Base-by-base conservation (phyloP, 805 yeast species). In the Sugiyamaella marilandica region DNA sequence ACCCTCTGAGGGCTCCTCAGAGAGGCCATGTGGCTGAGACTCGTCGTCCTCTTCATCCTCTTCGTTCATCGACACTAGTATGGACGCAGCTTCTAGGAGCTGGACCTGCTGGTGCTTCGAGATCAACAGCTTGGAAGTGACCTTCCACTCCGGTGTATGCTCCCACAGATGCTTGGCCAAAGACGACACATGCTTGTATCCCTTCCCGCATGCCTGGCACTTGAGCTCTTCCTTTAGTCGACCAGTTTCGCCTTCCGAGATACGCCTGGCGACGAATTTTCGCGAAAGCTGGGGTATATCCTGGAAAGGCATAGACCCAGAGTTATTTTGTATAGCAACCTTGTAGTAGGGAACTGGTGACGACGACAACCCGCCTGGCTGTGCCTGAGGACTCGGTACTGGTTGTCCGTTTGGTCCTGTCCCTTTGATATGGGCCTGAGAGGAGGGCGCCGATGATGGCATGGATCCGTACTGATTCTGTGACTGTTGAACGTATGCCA, bases 121-220 rank as follows among this genome's bases (percentile, higher is more conserved):
- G 35, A 89, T 87, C 35, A 85, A 73, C 50, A 88, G 72, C 65
- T 85, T 86, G 59, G 87, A 84, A 2, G 96, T 89, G 66, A 84
- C 84, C 62, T 82, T 86, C 96, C 96, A 88, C 65, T 89, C 96
- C 0, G 96, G 95, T 0, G 96, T 88, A 67, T 88, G 96, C 65
- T 88, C 96, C 96, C 96, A 88, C 37, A 88, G 70, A 70, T 87
- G 95, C 67, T 87, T 87, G 2, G 95, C 94, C 55, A 87, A 75
- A n/a, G 91, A 84, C 0, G 90, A 83, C 5, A 88, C 85, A 70
- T 88, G 96, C 66, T 87, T 89, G 66, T 88, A 88, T 19, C 94
- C 95, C 68, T 88, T 88, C 2, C 96, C 96, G 62, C 96, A 88
- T 2, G 94, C 88, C 67, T 89, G 95, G 72, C 96, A 88, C 62